phyloP scores from a whole-genome alignment of 2,329 filamentous ascomycete genomes.

The Penicillium sp. region DNA sequence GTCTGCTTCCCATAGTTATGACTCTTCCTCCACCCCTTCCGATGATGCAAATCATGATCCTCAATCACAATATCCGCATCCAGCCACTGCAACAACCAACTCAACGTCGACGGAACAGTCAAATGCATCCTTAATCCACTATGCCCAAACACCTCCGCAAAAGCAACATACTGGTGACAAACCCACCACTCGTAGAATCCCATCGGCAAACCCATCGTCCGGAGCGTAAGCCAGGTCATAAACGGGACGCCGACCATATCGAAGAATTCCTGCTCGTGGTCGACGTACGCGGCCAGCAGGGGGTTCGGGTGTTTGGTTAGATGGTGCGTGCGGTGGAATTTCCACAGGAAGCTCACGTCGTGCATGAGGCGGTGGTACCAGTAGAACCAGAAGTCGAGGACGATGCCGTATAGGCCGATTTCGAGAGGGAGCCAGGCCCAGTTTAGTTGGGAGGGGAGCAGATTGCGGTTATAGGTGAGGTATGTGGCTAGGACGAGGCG shows the following conservation, averaged over 20 bases:
- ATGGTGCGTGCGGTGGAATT: conserved; percentile 55
- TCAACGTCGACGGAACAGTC: conserved; percentile 45
- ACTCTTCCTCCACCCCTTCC: conserved; percentile 49
- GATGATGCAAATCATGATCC: conserved; percentile 52
- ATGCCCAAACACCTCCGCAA: conserved; percentile 37
- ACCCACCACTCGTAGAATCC: conserved; percentile 58
- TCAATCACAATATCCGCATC: conserved; percentile 52
- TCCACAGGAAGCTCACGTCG: conserved; percentile 49
- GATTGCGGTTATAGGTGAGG: conserved; percentile 37
- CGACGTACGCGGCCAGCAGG: conserved; percentile 51
- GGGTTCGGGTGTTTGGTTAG: conserved; percentile 55
- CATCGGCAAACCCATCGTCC: conserved; percentile 49
- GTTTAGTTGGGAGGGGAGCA: conserved; percentile 34
- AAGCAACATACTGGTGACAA: conserved; percentile 54
- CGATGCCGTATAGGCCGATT: conserved; percentile 32
- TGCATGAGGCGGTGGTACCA: conserved; percentile 48
- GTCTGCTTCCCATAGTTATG: conserved; percentile 46
- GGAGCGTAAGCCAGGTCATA: conserved; percentile 47
- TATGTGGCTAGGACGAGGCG: conserved; percentile 43
- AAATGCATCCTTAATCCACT: conserved; percentile 42
- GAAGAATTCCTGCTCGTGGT: conserved; percentile 52
- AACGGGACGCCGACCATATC: conserved; percentile 52
- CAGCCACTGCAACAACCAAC: conserved; percentile 43
- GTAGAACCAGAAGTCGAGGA: conserved; percentile 38
- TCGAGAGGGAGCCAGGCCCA: conserved; percentile 48